A percentile compares a stretch with the other conserved stretches of the same genome.
Evolutionary conservation across 768 basidiomycete species (phyloP).

Genomic region (Hygrophoropsis aurantiaca): DNA sequence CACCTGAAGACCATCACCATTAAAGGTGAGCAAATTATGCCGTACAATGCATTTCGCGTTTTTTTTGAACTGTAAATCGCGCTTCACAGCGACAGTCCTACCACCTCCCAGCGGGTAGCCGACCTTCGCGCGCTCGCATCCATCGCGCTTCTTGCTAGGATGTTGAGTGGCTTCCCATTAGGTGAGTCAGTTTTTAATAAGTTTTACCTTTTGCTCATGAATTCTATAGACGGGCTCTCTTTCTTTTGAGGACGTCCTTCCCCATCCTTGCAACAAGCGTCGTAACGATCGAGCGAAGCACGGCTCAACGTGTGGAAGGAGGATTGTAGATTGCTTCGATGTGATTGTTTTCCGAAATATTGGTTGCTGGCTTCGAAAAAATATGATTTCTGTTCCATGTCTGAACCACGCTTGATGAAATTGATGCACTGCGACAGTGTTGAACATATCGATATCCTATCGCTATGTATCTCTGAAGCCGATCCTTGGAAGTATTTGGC

Average conservation of each 20-base stretch:
- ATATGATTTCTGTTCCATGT: too few species aligned
- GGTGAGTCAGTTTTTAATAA: conserved; percentile 31
- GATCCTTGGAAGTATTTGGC: too few species aligned
- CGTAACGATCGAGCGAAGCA: conserved; percentile 73
- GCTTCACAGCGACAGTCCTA: conserved; percentile 20
- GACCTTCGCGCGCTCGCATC: conserved; percentile 57
- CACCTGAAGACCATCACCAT: conserved; percentile 24
- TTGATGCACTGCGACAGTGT: too few species aligned
- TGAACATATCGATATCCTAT: too few species aligned
- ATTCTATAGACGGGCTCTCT: conserved; percentile 19
- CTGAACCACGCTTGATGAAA: too few species aligned
- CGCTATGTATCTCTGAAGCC: too few species aligned
- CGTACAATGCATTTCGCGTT: conserved; percentile 11
- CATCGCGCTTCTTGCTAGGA: conserved; percentile 74
- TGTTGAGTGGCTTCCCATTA: conserved; percentile 57
- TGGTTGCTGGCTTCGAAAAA: too few species aligned
- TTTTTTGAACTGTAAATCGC: conserved; percentile 10
- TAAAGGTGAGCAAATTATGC: conserved; percentile 31
- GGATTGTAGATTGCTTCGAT: conserved; percentile 15
- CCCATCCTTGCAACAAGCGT: conserved; percentile 70
- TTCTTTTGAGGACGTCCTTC: conserved; percentile 53
- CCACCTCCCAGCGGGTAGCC: conserved; percentile 42
- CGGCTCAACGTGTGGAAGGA: conserved; percentile 67
- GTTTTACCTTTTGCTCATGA: conserved; percentile 5
- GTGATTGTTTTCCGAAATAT: too few species aligned